Base-by-base conservation (phyloP, 257 asterid genomes). In the Penstemon davidsonii region DNA sequence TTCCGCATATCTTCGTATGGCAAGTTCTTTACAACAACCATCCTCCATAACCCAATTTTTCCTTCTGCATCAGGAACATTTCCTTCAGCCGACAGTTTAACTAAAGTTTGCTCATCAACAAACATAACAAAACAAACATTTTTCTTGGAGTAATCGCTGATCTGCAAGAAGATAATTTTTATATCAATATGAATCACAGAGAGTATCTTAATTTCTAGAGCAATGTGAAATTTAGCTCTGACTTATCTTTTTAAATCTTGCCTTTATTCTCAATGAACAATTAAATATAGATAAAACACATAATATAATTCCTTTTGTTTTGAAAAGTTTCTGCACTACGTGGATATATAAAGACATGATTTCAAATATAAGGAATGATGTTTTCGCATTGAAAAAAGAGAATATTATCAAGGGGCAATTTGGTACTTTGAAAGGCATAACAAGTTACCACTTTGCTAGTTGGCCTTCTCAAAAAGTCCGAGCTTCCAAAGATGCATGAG, bases 401-500 rank as follows among this genome's bases (percentile, higher is more conserved):
- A 1, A 6, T 38, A 54, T 54, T 18, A 15, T 18, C 18, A 54
- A 68, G 62, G 53, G 64, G 36, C 52, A 45, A 47, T 13, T 0
- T 12, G 49, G 8, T 47, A 7, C 56, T 52, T 60, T 33, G 39
- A 54, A 53, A 69, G 47, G 73, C 58, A 57, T 60, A 43, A 43
- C 67, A 65, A 57, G 9, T 75, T 86, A 90, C 96, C 95, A 88
- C 25, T 89, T 88, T 89, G 87, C 91, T 86, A 67, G 96, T 75
- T 68, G 98, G 98, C 73, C 95, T 85, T 69, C 97, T 86, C 79
- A 92, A 71, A 72, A 86, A 92, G 76, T 92, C 98, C 11, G 92
- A 92, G 87, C 83, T 92, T 59, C 98, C 98, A 79, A 92, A 92
- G 69, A 88, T 90, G 85, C 98, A 90, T 3, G 98, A 90, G 42